These are phyloP conservation scores for Cucumis cinereus DNA, from an alignment of 306 rosid species.

Conservation along the genomic window DNA sequence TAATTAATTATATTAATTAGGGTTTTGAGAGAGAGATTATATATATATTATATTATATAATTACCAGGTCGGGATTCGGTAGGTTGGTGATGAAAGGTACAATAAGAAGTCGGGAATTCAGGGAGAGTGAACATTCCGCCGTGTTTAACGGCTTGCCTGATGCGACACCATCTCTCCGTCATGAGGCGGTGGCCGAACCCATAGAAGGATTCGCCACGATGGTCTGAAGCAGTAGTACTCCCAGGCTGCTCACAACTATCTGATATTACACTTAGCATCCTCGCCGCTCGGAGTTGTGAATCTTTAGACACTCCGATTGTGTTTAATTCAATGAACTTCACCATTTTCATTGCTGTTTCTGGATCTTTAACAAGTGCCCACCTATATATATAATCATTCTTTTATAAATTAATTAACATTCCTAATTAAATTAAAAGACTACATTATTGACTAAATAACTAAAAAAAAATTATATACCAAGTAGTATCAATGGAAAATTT, in stretches of 20 bases:
- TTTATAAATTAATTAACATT: too few species aligned
- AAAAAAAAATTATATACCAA: too few species aligned
- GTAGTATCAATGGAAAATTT: too few species aligned
- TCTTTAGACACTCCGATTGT: conserved; percentile 94
- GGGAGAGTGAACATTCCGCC: conserved; percentile 46
- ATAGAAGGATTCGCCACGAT: conserved; percentile 36
- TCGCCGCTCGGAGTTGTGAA: conserved; percentile 79
- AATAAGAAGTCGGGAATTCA: conserved; percentile 23
- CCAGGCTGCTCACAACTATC: conserved; percentile 24
- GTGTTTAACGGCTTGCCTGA: conserved; percentile 31
- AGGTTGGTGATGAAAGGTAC: conserved; percentile 29
- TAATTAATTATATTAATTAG: too few species aligned
- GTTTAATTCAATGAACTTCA: conserved; percentile 53
- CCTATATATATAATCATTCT: conserved; percentile 1
- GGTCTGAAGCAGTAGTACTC: not conserved
- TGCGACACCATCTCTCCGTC: conserved; percentile 57
- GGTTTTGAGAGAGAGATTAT: too few species aligned
- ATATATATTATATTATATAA: too few species aligned
- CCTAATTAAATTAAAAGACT: too few species aligned
- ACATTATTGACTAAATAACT: too few species aligned
- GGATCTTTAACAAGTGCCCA: conserved; percentile 80
- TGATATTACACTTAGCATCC: conserved; percentile 35
- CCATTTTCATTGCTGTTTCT: conserved; percentile 59
- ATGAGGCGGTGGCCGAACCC: conserved; percentile 29
- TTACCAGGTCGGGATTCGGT: conserved; percentile 57